Evolutionary conservation across 345 rosid genomes (phyloP).

Genomic region (Gynandropsis gynandra): DNA sequence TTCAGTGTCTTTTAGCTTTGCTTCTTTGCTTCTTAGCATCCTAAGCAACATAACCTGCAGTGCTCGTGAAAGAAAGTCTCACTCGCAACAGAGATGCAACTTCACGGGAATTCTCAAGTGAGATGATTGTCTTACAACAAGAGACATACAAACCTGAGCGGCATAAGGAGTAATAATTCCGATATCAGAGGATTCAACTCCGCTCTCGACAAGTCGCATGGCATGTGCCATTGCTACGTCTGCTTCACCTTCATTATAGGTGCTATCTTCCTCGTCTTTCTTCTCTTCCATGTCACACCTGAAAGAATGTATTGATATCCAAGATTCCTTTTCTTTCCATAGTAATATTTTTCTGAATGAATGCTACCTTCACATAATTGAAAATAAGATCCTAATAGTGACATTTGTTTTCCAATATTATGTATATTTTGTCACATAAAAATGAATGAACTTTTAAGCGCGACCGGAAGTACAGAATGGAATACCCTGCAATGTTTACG

Average conservation of each 20-base stretch:
- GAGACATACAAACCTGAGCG: slow-evolving; percentile 54
- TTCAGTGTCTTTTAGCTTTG: slow-evolving; percentile 72
- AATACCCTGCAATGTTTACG: slow-evolving; percentile 77
- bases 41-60: slow-evolving; percentile 65
- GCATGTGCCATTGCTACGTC: slow-evolving; percentile 88
- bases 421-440: neutral
- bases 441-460: neutral
- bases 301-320: too few species aligned
- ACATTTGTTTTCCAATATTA: neutral
- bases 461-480: neutral
- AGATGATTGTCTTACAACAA: neutral
- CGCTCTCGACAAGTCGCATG: slow-evolving; percentile 61
- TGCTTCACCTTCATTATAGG: slow-evolving; percentile 91
- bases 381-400: too few species aligned
- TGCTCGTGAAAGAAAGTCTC: neutral
- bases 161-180: slow-evolving; percentile 95
- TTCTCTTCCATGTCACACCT: slow-evolving; percentile 98
- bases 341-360: neutral
- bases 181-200: slow-evolving; percentile 74
- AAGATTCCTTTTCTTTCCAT: neutral
- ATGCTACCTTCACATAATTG: neutral
- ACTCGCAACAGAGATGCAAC: neutral
- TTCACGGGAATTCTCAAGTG: neutral
- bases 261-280: slow-evolving; percentile 98
- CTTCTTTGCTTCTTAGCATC: slow-evolving; percentile 62